phyloP scores from a whole-genome alignment of 2,329 filamentous ascomycete species.

The Mycogone perniciosa region DNA sequence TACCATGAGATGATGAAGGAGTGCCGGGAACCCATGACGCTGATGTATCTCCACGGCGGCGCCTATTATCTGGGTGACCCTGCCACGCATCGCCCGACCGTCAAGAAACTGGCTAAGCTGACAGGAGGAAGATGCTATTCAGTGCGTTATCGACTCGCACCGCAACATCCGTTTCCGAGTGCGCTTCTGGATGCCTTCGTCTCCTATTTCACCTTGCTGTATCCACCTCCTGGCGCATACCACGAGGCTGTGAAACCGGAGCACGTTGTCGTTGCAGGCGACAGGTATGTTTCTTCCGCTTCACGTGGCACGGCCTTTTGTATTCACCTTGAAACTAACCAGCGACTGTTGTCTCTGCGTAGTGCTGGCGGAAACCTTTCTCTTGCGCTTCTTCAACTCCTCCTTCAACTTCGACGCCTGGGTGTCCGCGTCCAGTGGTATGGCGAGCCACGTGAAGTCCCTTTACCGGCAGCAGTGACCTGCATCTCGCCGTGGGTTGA shows the following conservation, averaged over 20 bases:
- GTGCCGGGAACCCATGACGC: conserved; percentile 52
- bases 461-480: conserved; percentile 60
- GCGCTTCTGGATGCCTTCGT: conserved; percentile 67
- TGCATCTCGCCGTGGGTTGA: conserved; percentile 66
- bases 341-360: neutral
- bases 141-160: conserved; percentile 68
- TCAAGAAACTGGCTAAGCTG: conserved; percentile 57
- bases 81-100: conserved; percentile 53
- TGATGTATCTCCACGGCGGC: conserved; percentile 72
- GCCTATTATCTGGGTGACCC: conserved; percentile 70
- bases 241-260: conserved; percentile 59
- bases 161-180: conserved; percentile 67
- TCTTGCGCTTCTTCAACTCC: conserved; percentile 59
- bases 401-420: conserved; percentile 55
- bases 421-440: conserved; percentile 51
- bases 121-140: conserved; percentile 63
- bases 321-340: neutral
- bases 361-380: conserved; percentile 68
- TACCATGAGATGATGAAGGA: conserved; percentile 64
- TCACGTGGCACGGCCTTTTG: conserved; percentile 1
- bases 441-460: conserved; percentile 50
- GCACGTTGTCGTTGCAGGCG: conserved; percentile 66
- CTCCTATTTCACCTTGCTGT: conserved; percentile 66
- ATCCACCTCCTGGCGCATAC: conserved; percentile 61
- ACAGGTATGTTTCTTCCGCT: conserved; percentile 41